Base-by-base conservation (phyloP, 805 yeast genomes). In the Danielozyma ontarioensis region DNA sequence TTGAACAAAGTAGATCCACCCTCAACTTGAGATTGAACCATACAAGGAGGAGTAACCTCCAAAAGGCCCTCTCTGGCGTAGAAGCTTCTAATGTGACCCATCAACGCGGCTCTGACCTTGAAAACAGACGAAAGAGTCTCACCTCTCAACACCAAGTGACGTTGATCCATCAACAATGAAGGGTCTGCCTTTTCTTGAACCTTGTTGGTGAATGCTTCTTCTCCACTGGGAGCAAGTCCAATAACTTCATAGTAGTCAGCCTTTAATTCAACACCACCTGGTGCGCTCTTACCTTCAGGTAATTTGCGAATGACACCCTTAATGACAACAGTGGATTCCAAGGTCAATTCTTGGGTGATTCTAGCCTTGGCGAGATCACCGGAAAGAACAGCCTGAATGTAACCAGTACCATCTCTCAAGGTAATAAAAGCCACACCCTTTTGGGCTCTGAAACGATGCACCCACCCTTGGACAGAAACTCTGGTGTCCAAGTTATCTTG, bases 1-100 rank as follows among this genome's bases (percentile, higher is more conserved):
- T 81, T 79, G 73, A 93, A 93, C 55, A 93, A 72, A 13, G 98
- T 93, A 25, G 97, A 84, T 34, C 99, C 99, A 59, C 99, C 98
- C 69, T 93, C 99, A 39, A 93, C 99, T 71, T 93, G 97, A 25
- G 96, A 89, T 69, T 93, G 98, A 36, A 93, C 99, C 97, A 93
- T 93, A 67, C 97, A 89, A 54, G 99, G 99, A 29, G 98, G 97
- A 25, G 97, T 93, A 39, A 94, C 96, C 72, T 93, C 99, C 21
- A 78, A 66, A 33, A 89, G 54, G 22, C 76, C 74, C 65, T 82
- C 86, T 53, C 86, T 93, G 16, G 58, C 68, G 57, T 74, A 90
- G 38, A 83, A 83, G 46, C 78, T 72, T 68, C 99, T 80, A 48
- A 93, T 62, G 25, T 93, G 64, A 33, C 68, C 68, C 50, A 93